Percentiles rank a stretch among this genome's conserved stretches.
These are phyloP conservation scores for Salvia rosmarinus DNA, from an alignment of 257 asterid species.

Conservation along the genomic window DNA sequence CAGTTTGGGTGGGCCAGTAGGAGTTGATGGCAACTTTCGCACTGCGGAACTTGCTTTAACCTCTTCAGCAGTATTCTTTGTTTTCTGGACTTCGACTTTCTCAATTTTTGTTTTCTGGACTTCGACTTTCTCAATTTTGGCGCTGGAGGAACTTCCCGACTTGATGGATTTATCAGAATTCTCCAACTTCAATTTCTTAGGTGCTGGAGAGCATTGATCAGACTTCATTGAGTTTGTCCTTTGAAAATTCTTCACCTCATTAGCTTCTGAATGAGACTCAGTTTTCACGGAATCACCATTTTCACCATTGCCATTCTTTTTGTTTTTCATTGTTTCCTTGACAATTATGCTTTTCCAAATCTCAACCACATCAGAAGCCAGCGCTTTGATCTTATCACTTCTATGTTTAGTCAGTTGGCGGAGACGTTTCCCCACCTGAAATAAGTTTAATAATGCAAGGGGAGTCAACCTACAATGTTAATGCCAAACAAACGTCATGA, in stretches of 20 bases:
- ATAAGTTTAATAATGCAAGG: neutral
- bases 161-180: slow-evolving; percentile 42
- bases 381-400: slow-evolving; percentile 64
- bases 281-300: slow-evolving; percentile 47
- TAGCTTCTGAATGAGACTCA: slow-evolving; percentile 44
- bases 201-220: slow-evolving; percentile 42
- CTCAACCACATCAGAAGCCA: slow-evolving; percentile 82
- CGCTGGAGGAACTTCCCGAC: slow-evolving; percentile 44
- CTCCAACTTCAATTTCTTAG: slow-evolving; percentile 52
- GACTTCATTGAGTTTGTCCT: slow-evolving; percentile 53
- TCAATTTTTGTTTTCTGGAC: slow-evolving; percentile 39
- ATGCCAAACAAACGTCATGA: neutral
- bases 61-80: slow-evolving; percentile 36
- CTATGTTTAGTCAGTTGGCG: slow-evolving; percentile 90
- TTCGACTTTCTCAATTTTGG: slow-evolving; percentile 41
- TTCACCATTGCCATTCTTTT: slow-evolving; percentile 45
- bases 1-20: slow-evolving; percentile 47
- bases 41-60: slow-evolving; percentile 39
- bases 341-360: slow-evolving; percentile 80
- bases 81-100: slow-evolving; percentile 39
- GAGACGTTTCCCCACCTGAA: slow-evolving; percentile 87
- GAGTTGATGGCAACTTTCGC: slow-evolving; percentile 32
- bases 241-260: slow-evolving; percentile 45
- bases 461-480: neutral
- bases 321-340: slow-evolving; percentile 67